Percentiles rank a stretch among this genome's conserved stretches.
These are phyloP conservation scores for Erucastrum elatum DNA, from an alignment of 345 rosid species.

Conservation along the genomic window DNA sequence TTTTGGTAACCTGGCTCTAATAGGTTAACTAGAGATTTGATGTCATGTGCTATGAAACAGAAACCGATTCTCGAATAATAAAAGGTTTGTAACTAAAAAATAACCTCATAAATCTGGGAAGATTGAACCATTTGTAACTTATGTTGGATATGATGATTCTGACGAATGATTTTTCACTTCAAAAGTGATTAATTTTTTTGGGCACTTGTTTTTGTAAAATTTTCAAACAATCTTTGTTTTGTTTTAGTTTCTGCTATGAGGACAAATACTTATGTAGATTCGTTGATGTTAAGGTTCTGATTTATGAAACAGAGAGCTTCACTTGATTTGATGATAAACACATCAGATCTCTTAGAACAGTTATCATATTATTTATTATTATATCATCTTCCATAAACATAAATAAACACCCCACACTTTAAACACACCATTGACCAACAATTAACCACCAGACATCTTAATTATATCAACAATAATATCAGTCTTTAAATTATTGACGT, in stretches of 20 bases:
- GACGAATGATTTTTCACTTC: not conserved
- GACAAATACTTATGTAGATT: not conserved
- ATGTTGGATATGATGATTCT: conserved; percentile 3
- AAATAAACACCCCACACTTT: conserved; percentile 23
- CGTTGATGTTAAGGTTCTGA: not conserved
- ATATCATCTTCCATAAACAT: conserved; percentile 28
- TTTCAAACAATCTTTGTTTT: conserved; percentile 8
- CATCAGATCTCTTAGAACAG: conserved; percentile 8
- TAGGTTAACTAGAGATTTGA: not conserved
- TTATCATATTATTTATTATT: conserved; percentile 13
- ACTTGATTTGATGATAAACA: conserved; percentile 4
- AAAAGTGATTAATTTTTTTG: conserved; percentile 9
- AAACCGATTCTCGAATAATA: not conserved
- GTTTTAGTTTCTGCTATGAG: not conserved
- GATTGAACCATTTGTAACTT: conserved; percentile 1
- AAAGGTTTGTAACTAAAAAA: not conserved
- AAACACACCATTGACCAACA: conserved; percentile 35
- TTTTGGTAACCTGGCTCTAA: not conserved
- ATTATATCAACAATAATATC: conserved; percentile 22
- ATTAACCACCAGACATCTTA: conserved; percentile 12
- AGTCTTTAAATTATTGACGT: conserved; percentile 26
- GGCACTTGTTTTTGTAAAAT: conserved; percentile 11
- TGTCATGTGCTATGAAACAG: not conserved
- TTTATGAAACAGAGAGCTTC: conserved; percentile 13
- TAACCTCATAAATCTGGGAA: conserved; percentile 1